phyloP scores from a whole-genome alignment of 75 land plant genomes.

The Selaginella tamariscina region DNA sequence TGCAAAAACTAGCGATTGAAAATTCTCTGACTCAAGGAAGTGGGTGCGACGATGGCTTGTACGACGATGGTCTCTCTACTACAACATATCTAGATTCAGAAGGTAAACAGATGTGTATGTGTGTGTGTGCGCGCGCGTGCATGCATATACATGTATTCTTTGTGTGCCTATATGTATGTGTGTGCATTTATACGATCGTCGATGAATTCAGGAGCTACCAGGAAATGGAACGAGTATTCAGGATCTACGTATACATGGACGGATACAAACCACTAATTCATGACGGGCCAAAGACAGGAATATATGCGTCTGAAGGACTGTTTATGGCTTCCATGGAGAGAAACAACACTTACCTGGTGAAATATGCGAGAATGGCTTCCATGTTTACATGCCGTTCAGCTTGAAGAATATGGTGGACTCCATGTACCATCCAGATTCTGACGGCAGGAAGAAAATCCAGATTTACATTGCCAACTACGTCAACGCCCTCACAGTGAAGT shows the following conservation, averaged over 20 bases:
- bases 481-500: constrained; percentile 43
- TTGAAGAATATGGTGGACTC: constrained; percentile 38
- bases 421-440: constrained; percentile 45
- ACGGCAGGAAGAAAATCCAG: constrained; percentile 44
- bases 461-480: constrained; percentile 49
- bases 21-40: not conserved
- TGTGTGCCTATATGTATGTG: too few relatives aligned
- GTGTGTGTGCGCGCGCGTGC: too few relatives aligned
- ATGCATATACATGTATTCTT: not conserved
- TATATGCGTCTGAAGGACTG: constrained; percentile 88
- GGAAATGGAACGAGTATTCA: constrained; percentile 53
- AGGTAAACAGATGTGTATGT: not conserved
- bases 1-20: not conserved
- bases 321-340: constrained; percentile 55
- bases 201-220: constrained; percentile 78
- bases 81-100: not conserved
- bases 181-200: too few relatives aligned
- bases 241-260: constrained; percentile 60
- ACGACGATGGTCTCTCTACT: not conserved
- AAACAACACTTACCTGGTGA: constrained; percentile 37
- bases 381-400: constrained; percentile 70
- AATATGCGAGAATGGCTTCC: constrained; percentile 51
- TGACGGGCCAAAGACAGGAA: constrained; percentile 34
- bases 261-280: constrained; percentile 67
- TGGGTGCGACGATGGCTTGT: not conserved